Base-by-base conservation (phyloP, 75 land plant species). In the Gnetum montanum region DNA sequence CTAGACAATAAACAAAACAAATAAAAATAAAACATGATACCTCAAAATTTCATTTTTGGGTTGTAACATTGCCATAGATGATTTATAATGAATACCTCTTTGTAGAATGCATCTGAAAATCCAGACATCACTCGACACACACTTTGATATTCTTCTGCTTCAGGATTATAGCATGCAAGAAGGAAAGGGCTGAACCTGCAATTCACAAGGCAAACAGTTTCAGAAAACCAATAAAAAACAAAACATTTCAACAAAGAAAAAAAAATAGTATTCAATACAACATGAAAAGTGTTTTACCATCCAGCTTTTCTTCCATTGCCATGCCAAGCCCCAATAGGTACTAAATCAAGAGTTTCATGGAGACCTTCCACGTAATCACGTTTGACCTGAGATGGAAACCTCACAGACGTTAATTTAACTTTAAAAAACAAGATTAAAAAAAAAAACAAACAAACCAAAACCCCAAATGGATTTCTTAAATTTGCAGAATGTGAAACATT, bases 101-200 rank as follows among this genome's bases (percentile, higher is more conserved):
- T 62, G 58, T 94, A 94, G 51, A 94, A 94, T 24, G 78, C 63
- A 67, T 94, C 98, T 34, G 91, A 78, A 58, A 94, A 94, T 11
- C 98, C 98, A 57, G 98, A 94, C 98, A 94, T 94, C 43, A 94
- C 98, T 55, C 98, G 90, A 41, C 98, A 94, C 3, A 94, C 98
- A 70, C 98, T 94, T 43, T 94, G 95, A 64, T 61, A 94, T 57
- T 85, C 98, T 65, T 94, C 96, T 25, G 79, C 57, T 30, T 85
- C 90, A 45, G 96, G 80, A 54, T 94, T 77, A 53, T 89, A 89
- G 68, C 98, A 94, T 52, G 98, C 98, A 77, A 94, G 73, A 28
- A 94, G 82, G 59, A 82, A 94, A 40, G 98, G 98, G 69, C 98
- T 94, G 58, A 68, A 89, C 98, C 98, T 94, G 90, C 31, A 73